phyloP scores from a whole-genome alignment of 495 filamentous ascomycete genomes.

The Articulospora tetracladia region DNA sequence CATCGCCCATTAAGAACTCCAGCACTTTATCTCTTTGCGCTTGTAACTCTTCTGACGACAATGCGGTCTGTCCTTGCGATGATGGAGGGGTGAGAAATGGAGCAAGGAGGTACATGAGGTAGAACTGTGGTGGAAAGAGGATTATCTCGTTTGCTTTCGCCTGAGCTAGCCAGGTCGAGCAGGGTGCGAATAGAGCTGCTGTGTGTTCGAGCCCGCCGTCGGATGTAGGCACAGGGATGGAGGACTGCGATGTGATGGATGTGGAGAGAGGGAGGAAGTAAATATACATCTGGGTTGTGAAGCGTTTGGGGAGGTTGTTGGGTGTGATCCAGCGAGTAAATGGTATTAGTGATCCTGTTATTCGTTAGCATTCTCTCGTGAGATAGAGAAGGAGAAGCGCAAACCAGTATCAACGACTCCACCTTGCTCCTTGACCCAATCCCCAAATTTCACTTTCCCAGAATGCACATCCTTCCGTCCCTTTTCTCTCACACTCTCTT shows the following conservation, averaged over 20 bases:
- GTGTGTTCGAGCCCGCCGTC: constrained; percentile 88
- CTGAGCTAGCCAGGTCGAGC: constrained; percentile 62
- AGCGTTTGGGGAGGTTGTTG: constrained; percentile 62
- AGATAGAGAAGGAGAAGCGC: constrained; percentile 5
- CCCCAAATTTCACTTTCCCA: constrained; percentile 51
- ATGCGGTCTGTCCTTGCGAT: constrained; percentile 8
- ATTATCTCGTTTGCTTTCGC: constrained; percentile 64
- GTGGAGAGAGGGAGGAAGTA: constrained; percentile 78
- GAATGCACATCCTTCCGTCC: constrained; percentile 66
- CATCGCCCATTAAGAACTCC: constrained; percentile 47
- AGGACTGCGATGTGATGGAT: constrained; percentile 32
- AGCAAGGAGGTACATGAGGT: constrained; percentile 65
- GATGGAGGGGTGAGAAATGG: constrained; percentile 50
- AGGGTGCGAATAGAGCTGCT: constrained; percentile 69
- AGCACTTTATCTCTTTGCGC: constrained; percentile 52
- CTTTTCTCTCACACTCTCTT: constrained; percentile 54
- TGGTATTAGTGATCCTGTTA: constrained; percentile 61
- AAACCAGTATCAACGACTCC: constrained; percentile 65
- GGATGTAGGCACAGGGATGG: constrained; percentile 60
- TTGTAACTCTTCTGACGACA: constrained; percentile 41
- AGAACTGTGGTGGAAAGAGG: constrained; percentile 86
- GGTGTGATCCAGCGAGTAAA: constrained; percentile 95
- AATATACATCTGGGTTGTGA: constrained; percentile 93
- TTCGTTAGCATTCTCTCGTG: neutral
- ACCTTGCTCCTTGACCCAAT: constrained; percentile 60